phyloP scores from a whole-genome alignment of 2,329 filamentous ascomycete species.

The Chrysosporium queenslandicum region DNA sequence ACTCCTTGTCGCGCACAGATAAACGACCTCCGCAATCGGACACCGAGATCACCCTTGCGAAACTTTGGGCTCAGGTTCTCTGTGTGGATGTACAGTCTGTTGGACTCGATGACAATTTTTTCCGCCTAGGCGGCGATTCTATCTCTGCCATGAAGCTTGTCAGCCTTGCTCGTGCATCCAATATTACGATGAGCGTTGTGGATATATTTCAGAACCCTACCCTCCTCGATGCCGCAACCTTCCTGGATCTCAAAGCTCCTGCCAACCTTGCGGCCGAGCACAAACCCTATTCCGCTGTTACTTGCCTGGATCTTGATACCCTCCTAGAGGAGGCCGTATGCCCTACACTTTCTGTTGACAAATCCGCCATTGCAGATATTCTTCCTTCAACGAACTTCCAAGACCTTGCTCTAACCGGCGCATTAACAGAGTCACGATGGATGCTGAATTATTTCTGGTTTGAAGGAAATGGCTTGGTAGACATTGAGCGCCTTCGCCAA shows the following conservation, averaged over 20 bases:
- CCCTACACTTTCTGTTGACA: too few species aligned
- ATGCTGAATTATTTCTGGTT: constrained; percentile 55
- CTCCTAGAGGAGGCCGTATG: not conserved
- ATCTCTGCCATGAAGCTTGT: constrained; percentile 7
- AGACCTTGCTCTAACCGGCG: constrained; percentile 47
- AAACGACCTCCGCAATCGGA: not conserved
- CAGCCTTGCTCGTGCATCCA: not conserved
- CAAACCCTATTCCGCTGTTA: too few species aligned
- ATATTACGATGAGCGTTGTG: constrained; percentile 4
- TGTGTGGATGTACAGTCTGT: not conserved
- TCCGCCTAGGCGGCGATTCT: constrained; percentile 8
- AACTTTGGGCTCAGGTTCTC: constrained; percentile 3
- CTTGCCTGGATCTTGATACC: too few species aligned
- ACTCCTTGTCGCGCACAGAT: too few species aligned
- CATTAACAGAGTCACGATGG: constrained; percentile 46
- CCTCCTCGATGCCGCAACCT: not conserved
- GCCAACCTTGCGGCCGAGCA: too few species aligned
- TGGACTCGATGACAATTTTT: constrained; percentile 1
- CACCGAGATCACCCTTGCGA: not conserved
- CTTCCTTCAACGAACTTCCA: constrained; percentile 46
- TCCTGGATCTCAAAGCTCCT: too few species aligned
- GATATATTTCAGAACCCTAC: constrained; percentile 4
- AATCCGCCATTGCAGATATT: not conserved
- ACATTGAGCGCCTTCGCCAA: not conserved
- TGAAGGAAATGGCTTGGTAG: constrained; percentile 24